phyloP scores from a whole-genome alignment of 371 early-diverging fungal species.

The Mycotypha africana region DNA sequence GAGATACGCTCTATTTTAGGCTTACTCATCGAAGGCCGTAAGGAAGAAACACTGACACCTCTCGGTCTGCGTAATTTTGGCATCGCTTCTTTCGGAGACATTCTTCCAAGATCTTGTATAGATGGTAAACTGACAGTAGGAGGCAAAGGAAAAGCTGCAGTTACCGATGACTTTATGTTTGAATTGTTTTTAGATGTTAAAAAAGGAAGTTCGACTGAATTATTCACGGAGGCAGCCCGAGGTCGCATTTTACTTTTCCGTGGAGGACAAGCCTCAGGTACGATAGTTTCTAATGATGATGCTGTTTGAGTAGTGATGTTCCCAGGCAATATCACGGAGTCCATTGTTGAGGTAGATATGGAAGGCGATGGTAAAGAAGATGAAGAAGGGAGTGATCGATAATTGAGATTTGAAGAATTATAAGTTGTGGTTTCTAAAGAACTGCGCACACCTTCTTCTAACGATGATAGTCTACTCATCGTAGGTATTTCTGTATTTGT shows the following conservation, averaged over 20 bases:
- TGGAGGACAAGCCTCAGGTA: not conserved
- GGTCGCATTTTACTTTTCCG: not conserved
- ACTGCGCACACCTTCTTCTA: too few species aligned
- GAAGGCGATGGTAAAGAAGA: not conserved
- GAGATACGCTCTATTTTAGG: slow-evolving; percentile 9
- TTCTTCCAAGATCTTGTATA: too few species aligned
- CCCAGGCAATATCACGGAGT: not conserved
- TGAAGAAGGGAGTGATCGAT: not conserved
- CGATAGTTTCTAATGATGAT: not conserved
- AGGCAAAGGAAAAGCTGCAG: slow-evolving; percentile 1
- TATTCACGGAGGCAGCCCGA: slow-evolving; percentile 16
- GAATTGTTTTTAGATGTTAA: slow-evolving; percentile 4
- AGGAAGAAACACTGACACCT: slow-evolving; percentile 27
- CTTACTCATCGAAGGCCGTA: slow-evolving; percentile 16
- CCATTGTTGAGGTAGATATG: too few species aligned
- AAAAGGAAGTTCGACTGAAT: not conserved
- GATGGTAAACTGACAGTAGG: not conserved
- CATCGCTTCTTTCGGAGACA: too few species aligned
- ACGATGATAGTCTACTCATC: too few species aligned
- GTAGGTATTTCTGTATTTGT: slow-evolving; percentile 1
- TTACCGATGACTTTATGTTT: slow-evolving; percentile 2
- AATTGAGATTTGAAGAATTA: not conserved
- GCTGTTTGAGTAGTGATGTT: not conserved
- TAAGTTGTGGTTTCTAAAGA: too few species aligned
- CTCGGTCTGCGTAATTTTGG: slow-evolving; percentile 27